phyloP scores from a whole-genome alignment of 1,284 basidiomycete genomes.

The Leccinum insigne region DNA sequence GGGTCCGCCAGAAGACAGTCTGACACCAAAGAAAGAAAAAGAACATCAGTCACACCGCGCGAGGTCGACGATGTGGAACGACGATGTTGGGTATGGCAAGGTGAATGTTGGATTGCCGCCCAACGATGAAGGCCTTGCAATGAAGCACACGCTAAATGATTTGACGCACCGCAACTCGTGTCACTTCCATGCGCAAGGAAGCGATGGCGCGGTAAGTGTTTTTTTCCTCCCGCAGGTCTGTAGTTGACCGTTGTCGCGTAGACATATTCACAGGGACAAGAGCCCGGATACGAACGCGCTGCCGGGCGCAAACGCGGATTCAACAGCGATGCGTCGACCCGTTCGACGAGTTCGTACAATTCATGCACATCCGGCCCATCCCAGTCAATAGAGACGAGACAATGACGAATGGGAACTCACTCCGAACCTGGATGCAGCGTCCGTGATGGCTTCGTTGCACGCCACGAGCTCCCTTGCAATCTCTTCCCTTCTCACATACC shows the following conservation, averaged over 20 bases:
- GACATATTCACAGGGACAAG: constrained; percentile 9
- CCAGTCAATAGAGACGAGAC: neutral
- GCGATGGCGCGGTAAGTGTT: constrained; percentile 12
- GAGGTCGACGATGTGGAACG: neutral
- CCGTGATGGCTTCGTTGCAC: constrained; percentile 54
- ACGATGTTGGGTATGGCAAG: neutral
- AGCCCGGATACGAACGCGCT: neutral
- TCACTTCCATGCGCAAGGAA: neutral
- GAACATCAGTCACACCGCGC: neutral
- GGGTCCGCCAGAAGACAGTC: constrained; percentile 78
- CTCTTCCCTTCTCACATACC: constrained; percentile 76
- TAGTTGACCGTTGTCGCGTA: neutral
- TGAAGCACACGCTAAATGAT: neutral
- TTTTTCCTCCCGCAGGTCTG: neutral
- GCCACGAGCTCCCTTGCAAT: constrained; percentile 54
- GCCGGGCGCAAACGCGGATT: constrained; percentile 14
- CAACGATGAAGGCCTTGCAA: neutral
- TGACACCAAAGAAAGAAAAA: neutral
- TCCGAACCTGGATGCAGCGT: constrained; percentile 50
- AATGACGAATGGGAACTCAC: constrained; percentile 35
- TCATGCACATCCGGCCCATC: constrained; percentile 26
- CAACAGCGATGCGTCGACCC: constrained; percentile 21
- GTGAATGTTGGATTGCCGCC: neutral
- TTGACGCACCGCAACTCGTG: neutral
- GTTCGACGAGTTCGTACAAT: constrained; percentile 19